Evolutionary conservation across 352 stramenopile genomes (phyloP).

Genomic region (Globisporangium camurandrum): DNA sequence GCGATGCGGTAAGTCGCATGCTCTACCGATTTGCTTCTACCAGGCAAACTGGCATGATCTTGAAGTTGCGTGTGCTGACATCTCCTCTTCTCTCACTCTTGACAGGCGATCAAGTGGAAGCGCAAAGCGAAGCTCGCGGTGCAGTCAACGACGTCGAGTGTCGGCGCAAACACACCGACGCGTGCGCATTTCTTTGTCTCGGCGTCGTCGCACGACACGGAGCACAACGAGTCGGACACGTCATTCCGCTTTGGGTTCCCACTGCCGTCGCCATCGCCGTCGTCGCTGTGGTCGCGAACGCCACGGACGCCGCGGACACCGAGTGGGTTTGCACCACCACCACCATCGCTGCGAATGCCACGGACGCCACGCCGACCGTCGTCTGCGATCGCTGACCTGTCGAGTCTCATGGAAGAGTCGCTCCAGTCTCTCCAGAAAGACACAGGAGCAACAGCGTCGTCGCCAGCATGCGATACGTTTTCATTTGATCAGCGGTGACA

Average conservation of each 20-base stretch:
- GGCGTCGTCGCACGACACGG: constrained; percentile 45
- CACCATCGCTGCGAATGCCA: constrained; percentile 2
- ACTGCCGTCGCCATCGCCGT: constrained; percentile 13
- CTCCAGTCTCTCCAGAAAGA: constrained; percentile 58
- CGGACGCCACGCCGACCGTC: constrained; percentile 28
- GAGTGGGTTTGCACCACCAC: constrained; percentile 6
- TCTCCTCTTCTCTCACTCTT: neutral
- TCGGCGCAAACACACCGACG: constrained; percentile 20
- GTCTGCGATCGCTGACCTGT: constrained; percentile 69
- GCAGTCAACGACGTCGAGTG: constrained; percentile 20
- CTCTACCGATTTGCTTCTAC: too few relatives aligned
- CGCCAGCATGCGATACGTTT: neutral
- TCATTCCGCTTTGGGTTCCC: constrained; percentile 45
- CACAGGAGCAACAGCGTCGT: constrained; percentile 3
- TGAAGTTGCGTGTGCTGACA: neutral
- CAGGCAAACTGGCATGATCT: too few relatives aligned
- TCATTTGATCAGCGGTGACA: constrained; percentile 2
- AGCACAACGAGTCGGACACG: constrained; percentile 49
- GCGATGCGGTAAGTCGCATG: constrained; percentile 30
- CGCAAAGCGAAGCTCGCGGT: constrained; percentile 55
- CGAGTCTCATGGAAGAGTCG: constrained; percentile 73
- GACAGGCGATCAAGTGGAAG: constrained; percentile 48
- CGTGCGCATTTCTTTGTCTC: constrained; percentile 37
- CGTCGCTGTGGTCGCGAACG: too few relatives aligned
- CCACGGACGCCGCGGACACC: constrained; percentile 8